Conservation (phyloP, 129 eudicot genomes). For the Arctium minus region DNA sequence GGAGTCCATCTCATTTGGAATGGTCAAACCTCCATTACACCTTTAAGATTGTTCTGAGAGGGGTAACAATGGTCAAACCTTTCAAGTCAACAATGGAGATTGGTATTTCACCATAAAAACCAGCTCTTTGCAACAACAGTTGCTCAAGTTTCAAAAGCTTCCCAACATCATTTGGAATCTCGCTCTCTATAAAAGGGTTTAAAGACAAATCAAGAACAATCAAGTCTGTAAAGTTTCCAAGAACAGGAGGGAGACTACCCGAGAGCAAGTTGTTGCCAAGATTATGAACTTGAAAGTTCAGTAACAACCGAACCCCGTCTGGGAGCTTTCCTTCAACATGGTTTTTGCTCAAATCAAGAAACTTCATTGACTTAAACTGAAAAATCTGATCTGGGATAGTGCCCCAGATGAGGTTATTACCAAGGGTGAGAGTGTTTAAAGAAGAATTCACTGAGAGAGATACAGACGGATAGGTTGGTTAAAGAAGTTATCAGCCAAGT, state of each 20-base stretch:
- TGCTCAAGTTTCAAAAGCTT: conserved; percentile 62
- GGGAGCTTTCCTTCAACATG: conserved; percentile 88
- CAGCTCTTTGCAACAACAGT: conserved; percentile 60
- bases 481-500: conserved; percentile 75
- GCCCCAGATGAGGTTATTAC: conserved; percentile 87
- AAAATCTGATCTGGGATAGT: conserved; percentile 85
- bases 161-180: conserved; percentile 59
- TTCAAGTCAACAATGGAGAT: conserved; percentile 43
- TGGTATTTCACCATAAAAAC: conserved; percentile 75
- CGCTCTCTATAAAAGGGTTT: conserved; percentile 71
- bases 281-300: conserved; percentile 54
- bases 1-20: no score
- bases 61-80: conserved; percentile 47
- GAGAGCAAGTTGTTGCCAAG: conserved; percentile 72
- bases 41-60: conserved; percentile 85
- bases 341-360: conserved; percentile 84
- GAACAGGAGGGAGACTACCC: conserved; percentile 59
- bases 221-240: conserved; percentile 69
- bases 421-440: conserved; percentile 56
- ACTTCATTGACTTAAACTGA: conserved; percentile 48
- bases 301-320: conserved; percentile 58
- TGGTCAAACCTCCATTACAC: conserved; percentile 8
- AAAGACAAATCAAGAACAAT: conserved; percentile 72
- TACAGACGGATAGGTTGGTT: conserved; percentile 86
- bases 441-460: conserved; percentile 60